phyloP scores from a whole-genome alignment of 208 protist genomes.

The Trypanosoma rangeli region DNA sequence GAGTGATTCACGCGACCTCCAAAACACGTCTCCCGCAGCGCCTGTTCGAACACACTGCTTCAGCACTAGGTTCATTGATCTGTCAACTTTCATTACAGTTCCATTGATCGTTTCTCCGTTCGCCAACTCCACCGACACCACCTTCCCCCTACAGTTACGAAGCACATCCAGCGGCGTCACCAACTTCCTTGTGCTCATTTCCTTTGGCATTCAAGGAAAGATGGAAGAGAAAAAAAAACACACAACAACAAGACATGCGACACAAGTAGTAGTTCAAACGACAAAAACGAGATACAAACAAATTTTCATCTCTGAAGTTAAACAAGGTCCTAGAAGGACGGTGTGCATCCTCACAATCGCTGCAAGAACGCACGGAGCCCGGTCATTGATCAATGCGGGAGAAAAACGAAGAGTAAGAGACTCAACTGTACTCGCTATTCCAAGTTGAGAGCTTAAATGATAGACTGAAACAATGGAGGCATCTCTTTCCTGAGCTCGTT shows the following conservation, averaged over 20 bases:
- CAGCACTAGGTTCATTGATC: conserved; percentile 84
- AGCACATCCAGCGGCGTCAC: conserved; percentile 77
- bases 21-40: conserved; percentile 66
- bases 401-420: too few relatives aligned
- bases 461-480: too few relatives aligned
- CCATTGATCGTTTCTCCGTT: conserved; percentile 82
- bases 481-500: too few relatives aligned
- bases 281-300: conserved; percentile 9
- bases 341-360: too few relatives aligned
- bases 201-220: not conserved
- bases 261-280: too few relatives aligned
- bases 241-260: too few relatives aligned
- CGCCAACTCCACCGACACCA: conserved; percentile 71
- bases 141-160: conserved; percentile 76
- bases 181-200: conserved; percentile 45
- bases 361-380: too few relatives aligned
- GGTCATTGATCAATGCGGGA: too few relatives aligned
- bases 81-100: conserved; percentile 71
- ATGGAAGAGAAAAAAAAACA: conserved; percentile 14
- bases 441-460: too few relatives aligned
- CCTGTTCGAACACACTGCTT: conserved; percentile 72
- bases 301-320: too few relatives aligned
- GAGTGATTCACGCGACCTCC: conserved; percentile 62
- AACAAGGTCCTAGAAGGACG: too few relatives aligned
- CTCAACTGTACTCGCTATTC: too few relatives aligned